phyloP scores from a whole-genome alignment of 1,284 basidiomycete genomes.

The Irpex rosettiformis region DNA sequence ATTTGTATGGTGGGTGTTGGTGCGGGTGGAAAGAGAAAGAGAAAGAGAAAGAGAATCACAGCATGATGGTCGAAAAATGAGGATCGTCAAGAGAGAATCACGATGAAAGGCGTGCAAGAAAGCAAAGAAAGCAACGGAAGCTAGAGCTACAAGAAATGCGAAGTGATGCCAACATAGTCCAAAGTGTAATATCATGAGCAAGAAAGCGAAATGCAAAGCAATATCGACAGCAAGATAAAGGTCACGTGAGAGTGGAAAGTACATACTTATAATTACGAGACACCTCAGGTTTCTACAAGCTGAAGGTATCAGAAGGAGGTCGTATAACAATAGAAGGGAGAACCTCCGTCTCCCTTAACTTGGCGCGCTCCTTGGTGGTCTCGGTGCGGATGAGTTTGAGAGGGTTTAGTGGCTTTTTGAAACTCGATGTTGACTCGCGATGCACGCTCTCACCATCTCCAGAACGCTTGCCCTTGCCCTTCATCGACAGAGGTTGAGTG shows the following conservation, averaged over 20 bases:
- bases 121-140: too few species aligned
- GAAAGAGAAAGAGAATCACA: constrained; percentile 11
- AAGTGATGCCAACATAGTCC: too few species aligned
- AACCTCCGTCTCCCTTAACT: constrained; percentile 37
- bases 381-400: constrained; percentile 56
- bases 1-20: neutral
- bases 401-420: constrained; percentile 45
- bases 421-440: constrained; percentile 27
- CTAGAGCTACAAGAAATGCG: too few species aligned
- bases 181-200: too few species aligned
- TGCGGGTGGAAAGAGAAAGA: constrained; percentile 3
- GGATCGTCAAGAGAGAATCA: too few species aligned
- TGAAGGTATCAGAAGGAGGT: constrained; percentile 36
- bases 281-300: constrained; percentile 13
- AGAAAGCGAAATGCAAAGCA: too few species aligned
- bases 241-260: too few species aligned
- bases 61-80: neutral
- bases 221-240: too few species aligned
- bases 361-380: constrained; percentile 54
- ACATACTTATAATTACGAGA: too few species aligned
- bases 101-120: too few species aligned
- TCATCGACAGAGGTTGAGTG: constrained; percentile 49
- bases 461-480: constrained; percentile 22
- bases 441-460: constrained; percentile 25
- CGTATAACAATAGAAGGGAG: constrained; percentile 44